A percentile compares a stretch with the other conserved stretches of the same genome.
Conservation (phyloP, 164 flowering plant species). For the Saururus chinensis region DNA sequence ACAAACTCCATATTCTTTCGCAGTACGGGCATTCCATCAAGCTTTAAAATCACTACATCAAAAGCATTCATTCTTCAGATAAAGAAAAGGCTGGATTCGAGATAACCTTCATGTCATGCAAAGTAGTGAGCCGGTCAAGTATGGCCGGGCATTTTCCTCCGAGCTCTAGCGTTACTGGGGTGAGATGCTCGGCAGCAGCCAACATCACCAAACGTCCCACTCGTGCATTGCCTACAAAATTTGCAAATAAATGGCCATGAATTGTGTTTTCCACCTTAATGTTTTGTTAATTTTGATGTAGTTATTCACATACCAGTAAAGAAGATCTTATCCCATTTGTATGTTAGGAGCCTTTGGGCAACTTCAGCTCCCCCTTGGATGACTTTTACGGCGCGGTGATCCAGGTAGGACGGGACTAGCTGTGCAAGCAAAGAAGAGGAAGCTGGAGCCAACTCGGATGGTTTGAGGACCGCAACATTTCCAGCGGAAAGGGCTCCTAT, state of each 20-base stretch:
- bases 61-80: too few species aligned
- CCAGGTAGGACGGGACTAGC: constrained; percentile 54
- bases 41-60: too few species aligned
- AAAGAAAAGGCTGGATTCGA: not conserved
- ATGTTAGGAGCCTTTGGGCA: constrained; percentile 34
- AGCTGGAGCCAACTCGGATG: constrained; percentile 70
- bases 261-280: too few species aligned
- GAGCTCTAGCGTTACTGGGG: constrained; percentile 83
- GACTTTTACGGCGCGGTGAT: constrained; percentile 45
- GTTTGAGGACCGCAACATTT: constrained; percentile 63
- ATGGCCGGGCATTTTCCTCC: constrained; percentile 89
- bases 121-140: constrained; percentile 17
- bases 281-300: too few species aligned
- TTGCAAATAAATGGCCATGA: too few species aligned
- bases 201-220: constrained; percentile 66
- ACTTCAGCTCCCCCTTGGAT: constrained; percentile 49
- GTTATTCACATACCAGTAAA: constrained; percentile 49
- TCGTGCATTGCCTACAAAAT: constrained; percentile 52
- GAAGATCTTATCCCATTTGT: constrained; percentile 91
- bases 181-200: constrained; percentile 78
- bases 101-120: constrained; percentile 1
- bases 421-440: constrained; percentile 51
- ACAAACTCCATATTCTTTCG: too few species aligned
- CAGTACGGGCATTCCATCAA: too few species aligned
- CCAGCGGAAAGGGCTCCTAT: constrained; percentile 93